Base-by-base conservation (phyloP, 495 filamentous ascomycete genomes). In the Sordaria brevicollis region DNA sequence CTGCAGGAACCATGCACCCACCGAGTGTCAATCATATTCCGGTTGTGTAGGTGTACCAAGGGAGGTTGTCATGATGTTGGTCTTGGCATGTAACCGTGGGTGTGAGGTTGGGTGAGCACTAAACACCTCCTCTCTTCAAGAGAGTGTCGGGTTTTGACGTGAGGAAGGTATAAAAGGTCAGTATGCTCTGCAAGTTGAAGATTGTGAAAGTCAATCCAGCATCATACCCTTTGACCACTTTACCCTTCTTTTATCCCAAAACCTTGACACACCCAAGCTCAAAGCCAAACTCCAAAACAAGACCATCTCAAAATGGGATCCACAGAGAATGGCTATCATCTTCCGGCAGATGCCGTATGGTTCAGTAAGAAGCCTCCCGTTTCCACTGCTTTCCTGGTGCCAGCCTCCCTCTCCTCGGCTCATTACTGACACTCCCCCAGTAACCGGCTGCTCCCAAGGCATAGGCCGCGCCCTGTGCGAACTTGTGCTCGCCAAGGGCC, bases 381-480 rank as follows among this genome's bases (percentile, higher is more conserved):
- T 6, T 21, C 17, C n/a, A n/a, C n/a, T n/a, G 15, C n/a, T 54
- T 41, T 15, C 34, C 15, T 17, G 15, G 19, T 33, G 33, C 33
- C 49, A 38, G n/a, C 37, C 31, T 36, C 41, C 2, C n/a, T n/a
- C n/a, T n/a, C n/a, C n/a, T n/a, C n/a, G n/a, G 37, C 57, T 33
- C 13, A 15, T 35, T 34, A 39, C 41, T 62, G 65, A 70, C 67
- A 57, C 39, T 35, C n/a, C 11, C 34, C 25, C 37, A 84, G 83
- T 86, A 35, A 86, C 83, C 67, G 84, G 84, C 54, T 86, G 82
- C 74, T 86, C 84, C 38, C 86, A 72, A 0, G 82, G 82, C 25
- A 80, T 84, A 19, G 85, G 86, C 57, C 80, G 79, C 39, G 74
- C 79, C 25, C 69, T 88, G n/a, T 82, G 82, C 65, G 68, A 75